These are phyloP conservation scores for Nepenthes alata DNA, from an alignment of 179 eudicot species.

Conservation along the genomic window DNA sequence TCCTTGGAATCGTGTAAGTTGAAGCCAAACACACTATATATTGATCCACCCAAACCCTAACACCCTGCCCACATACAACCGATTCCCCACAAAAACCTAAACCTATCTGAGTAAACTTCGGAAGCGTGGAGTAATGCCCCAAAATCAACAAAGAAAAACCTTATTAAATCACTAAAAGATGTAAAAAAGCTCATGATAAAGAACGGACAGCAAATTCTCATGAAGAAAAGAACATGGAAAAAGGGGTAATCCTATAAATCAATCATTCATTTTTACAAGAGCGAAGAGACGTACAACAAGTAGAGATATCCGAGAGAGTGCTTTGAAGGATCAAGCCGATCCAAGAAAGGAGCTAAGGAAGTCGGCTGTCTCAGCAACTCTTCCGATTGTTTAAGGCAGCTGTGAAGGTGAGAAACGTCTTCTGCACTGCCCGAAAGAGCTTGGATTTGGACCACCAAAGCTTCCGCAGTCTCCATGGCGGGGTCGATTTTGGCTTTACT, in stretches of 20 bases:
- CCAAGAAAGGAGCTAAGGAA: slow-evolving; percentile 27
- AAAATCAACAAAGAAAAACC: too few species aligned
- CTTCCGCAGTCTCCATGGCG: slow-evolving; percentile 24
- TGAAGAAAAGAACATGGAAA: background rate
- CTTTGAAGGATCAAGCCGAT: slow-evolving; percentile 42
- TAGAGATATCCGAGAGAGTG: slow-evolving; percentile 87
- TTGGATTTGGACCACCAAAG: slow-evolving; percentile 53
- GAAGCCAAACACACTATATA: too few species aligned
- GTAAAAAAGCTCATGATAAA: too few species aligned
- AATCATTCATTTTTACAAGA: background rate
- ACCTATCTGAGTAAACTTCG: too few species aligned
- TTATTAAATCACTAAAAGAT: too few species aligned
- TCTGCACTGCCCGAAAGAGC: slow-evolving; percentile 28
- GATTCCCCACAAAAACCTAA: too few species aligned
- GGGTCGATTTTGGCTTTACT: background rate
- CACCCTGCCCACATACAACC: too few species aligned
- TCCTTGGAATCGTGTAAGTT: too few species aligned
- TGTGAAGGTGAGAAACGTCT: slow-evolving; percentile 39
- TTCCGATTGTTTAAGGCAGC: slow-evolving; percentile 36
- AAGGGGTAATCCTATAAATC: background rate
- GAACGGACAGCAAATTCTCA: too few species aligned
- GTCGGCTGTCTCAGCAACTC: slow-evolving; percentile 35
- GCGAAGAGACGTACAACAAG: slow-evolving; percentile 33
- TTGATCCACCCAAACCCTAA: too few species aligned
- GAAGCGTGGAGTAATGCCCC: too few species aligned